These are phyloP conservation scores for Kodamaea fungicola DNA, from an alignment of 1,139 yeast genomes.

Conservation along the genomic window DNA sequence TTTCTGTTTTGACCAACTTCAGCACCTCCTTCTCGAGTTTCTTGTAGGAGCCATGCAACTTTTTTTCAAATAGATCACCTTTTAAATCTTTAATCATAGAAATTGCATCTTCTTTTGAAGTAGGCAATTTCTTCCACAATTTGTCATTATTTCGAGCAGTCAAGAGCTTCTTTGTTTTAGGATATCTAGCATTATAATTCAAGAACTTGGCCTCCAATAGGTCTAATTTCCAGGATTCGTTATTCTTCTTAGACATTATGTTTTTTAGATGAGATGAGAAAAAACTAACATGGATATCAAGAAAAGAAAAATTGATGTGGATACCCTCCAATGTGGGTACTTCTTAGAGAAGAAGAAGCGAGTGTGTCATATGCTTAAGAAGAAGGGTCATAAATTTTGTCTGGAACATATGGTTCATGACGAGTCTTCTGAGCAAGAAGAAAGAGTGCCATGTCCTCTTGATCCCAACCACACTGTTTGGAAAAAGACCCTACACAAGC, in stretches of 20 bases:
- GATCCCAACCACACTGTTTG: conserved; percentile 76
- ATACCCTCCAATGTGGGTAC: conserved; percentile 40
- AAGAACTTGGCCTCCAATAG: conserved; percentile 48
- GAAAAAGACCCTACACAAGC: conserved; percentile 53
- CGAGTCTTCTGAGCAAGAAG: conserved; percentile 12
- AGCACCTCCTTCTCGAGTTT: conserved; percentile 38
- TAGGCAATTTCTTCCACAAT: conserved; percentile 41
- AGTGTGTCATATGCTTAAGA: conserved; percentile 61
- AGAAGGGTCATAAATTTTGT: conserved; percentile 50
- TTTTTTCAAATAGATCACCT: conserved; percentile 44
- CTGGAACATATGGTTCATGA: conserved; percentile 52
- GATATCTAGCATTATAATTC: conserved; percentile 47
- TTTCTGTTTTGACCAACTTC: conserved; percentile 24
- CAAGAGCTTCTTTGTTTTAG: conserved; percentile 48
- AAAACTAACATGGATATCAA: no score
- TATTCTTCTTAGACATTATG: conserved; percentile 7
- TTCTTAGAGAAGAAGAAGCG: conserved; percentile 47
- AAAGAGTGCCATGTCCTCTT: conserved; percentile 71
- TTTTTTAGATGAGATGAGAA: background rate
- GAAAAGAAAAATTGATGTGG: background rate
- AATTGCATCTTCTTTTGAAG: conserved; percentile 38
- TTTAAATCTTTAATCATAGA: conserved; percentile 44
- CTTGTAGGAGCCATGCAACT: conserved; percentile 45
- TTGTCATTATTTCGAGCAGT: conserved; percentile 46
- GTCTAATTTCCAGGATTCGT: conserved; percentile 46